phyloP scores from a whole-genome alignment of 148 eudicot species.

The Selenicereus undatus region DNA sequence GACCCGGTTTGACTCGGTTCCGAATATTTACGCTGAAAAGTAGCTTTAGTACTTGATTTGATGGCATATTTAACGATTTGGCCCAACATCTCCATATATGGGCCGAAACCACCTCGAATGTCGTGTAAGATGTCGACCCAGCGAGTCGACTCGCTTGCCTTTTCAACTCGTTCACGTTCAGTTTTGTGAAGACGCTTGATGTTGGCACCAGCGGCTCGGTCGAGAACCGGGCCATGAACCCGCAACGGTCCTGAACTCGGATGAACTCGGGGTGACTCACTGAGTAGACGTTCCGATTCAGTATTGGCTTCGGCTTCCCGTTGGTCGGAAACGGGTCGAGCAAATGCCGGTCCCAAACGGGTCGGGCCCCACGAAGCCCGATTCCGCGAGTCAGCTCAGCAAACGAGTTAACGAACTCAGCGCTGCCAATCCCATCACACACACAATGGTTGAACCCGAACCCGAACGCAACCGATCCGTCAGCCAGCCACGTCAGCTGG shows the following conservation, averaged over 20 bases:
- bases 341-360: conserved; percentile 57
- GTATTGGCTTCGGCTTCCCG: neutral
- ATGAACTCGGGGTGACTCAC: conserved; percentile 57
- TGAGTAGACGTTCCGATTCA: neutral
- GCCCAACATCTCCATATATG: conserved; percentile 84
- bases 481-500: conserved; percentile 84
- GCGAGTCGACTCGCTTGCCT: conserved; percentile 30
- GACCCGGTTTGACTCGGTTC: conserved; percentile 48
- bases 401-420: conserved; percentile 50
- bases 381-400: conserved; percentile 43
- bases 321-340: conserved; percentile 19
- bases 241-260: conserved; percentile 45
- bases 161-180: conserved; percentile 36
- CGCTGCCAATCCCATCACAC: conserved; percentile 70
- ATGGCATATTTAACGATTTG: conserved; percentile 47
- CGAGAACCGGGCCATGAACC: conserved; percentile 37
- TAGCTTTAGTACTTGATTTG: conserved; percentile 46
- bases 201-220: conserved; percentile 53
- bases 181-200: conserved; percentile 36
- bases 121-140: conserved; percentile 29
- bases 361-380: conserved; percentile 26
- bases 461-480: conserved; percentile 47
- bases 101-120: conserved; percentile 66
- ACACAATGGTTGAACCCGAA: conserved; percentile 66
- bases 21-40: conserved; percentile 63